Base-by-base conservation (phyloP, 495 filamentous ascomycete species). In the Delitschia confertaspora region DNA sequence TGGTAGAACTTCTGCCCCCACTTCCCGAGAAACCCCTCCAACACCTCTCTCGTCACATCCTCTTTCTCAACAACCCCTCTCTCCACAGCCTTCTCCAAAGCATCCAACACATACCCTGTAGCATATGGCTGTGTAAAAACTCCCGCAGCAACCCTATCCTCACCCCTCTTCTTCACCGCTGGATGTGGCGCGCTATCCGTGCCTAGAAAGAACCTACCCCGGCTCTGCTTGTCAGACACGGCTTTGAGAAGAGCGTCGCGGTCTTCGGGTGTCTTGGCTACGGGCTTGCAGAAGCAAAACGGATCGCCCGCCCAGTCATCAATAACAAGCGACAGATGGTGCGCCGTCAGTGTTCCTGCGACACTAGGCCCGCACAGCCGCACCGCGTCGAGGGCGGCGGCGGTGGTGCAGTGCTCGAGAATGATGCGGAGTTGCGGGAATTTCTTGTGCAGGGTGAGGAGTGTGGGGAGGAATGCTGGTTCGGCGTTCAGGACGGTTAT, bases 71-170 rank as follows among this genome's bases (percentile, higher is more conserved):
- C 65, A 31, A 81, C 65, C n/a, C 78, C 81, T 20, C 75, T 71
- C 55, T 75, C 65, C 16, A 80, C 63, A 6, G 71, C 85, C 55
- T 80, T 73, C 60, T 84, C 82, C 20, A 93, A 69, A 13, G 83
- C 82, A 45, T 74, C 72, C 20, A 93, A 55, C 23, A 89, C 82
- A 20, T 82, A 69, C 42, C 81, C 77, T 10, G 84, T 78, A n/a
- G 77, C 79, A 56, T 79, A 85, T n/a, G 84, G 82, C 61, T 95
- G 88, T 6, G 88, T 94, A 66, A 93, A 95, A 5, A 89, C 81
- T 18, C 89, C 88, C 3, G 84, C 86, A 4, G 86, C 83, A n/a
- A 70, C 63, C 63, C 73, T 82, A 39, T 57, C 60, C 17, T 45
- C 65, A 22, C 72, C 76, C 43, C 77, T 72, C 69, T 94, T 95